phyloP scores from a whole-genome alignment of 352 stramenopile species.

The Phytophthora fragariaefolia region DNA sequence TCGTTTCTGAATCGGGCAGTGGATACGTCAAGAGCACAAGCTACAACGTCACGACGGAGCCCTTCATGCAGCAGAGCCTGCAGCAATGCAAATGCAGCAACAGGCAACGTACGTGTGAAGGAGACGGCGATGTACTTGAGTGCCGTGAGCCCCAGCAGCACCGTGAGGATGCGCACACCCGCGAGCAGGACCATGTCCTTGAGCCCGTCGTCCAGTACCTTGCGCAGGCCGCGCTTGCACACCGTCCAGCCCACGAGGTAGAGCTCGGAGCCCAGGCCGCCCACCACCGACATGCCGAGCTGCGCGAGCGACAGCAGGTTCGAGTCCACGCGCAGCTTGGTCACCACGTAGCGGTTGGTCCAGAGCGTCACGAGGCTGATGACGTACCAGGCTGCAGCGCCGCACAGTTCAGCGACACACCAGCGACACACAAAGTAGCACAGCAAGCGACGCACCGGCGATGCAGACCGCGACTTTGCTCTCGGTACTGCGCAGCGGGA shows the following conservation, averaged over 20 bases:
- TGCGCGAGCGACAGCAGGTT: slow-evolving; percentile 82
- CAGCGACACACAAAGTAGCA: background rate
- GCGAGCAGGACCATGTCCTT: slow-evolving; percentile 89
- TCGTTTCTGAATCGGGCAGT: slow-evolving; percentile 76
- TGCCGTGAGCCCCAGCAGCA: slow-evolving; percentile 90
- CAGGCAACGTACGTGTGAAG: slow-evolving; percentile 73
- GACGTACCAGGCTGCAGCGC: slow-evolving; percentile 71
- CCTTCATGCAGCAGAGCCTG: background rate
- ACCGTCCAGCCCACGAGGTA: slow-evolving; percentile 72
- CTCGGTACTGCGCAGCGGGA: slow-evolving; percentile 42
- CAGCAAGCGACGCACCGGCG: slow-evolving; percentile 38
- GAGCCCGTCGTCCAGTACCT: slow-evolving; percentile 63
- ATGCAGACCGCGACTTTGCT: slow-evolving; percentile 74
- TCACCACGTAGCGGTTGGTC: slow-evolving; percentile 86
- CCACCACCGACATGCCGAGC: slow-evolving; percentile 81
- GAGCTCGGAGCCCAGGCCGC: slow-evolving; percentile 71
- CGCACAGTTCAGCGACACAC: background rate
- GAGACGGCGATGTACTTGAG: slow-evolving; percentile 93
- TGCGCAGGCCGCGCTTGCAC: slow-evolving; percentile 55
- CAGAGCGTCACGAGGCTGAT: slow-evolving; percentile 83
- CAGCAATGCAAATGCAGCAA: slow-evolving; percentile 3
- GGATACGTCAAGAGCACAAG: slow-evolving; percentile 13
- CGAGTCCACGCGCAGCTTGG: slow-evolving; percentile 76
- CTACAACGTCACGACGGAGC: slow-evolving; percentile 20
- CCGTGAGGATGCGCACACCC: slow-evolving; percentile 83